These are phyloP conservation scores for Hymenoscyphus scutula DNA, from an alignment of 2,329 filamentous ascomycete genomes.

Conservation along the genomic window DNA sequence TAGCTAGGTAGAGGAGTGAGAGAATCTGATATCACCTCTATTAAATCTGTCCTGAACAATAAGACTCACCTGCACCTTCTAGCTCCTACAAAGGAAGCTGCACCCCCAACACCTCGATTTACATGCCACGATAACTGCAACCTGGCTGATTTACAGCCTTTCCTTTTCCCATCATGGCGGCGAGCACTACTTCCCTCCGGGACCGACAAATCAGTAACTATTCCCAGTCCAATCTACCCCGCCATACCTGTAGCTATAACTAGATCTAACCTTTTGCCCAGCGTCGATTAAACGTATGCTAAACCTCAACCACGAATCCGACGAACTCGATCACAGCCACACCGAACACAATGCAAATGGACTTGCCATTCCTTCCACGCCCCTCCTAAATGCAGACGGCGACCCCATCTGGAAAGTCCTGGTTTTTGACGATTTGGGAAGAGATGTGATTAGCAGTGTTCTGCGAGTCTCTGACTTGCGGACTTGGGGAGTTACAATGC, in stretches of 20 bases:
- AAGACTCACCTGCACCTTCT: conserved; percentile 1
- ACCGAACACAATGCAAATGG: conserved; percentile 63
- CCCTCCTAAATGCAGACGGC: conserved; percentile 80
- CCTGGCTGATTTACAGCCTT: conserved; percentile 37
- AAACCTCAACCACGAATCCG: conserved; percentile 79
- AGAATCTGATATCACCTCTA: conserved; percentile 7
- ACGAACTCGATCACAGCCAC: conserved; percentile 50
- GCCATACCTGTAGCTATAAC: conserved; percentile 17
- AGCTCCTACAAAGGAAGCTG: conserved; percentile 11
- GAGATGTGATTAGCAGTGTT: conserved; percentile 96
- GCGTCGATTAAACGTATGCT: conserved; percentile 93
- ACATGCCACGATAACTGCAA: conserved; percentile 28
- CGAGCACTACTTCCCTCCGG: conserved; percentile 57
- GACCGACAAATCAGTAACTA: conserved; percentile 69
- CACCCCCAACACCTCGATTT: conserved; percentile 13
- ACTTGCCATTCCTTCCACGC: conserved; percentile 65
- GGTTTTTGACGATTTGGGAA: conserved; percentile 86
- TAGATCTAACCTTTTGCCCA: conserved; percentile 39
- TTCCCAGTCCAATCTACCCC: conserved; percentile 21
- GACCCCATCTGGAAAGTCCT: conserved; percentile 97
- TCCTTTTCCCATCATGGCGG: conserved; percentile 47
- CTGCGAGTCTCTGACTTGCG: conserved; percentile 90
- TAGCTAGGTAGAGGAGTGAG: not conserved
- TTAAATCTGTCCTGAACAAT: conserved; percentile 20
- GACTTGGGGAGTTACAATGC: conserved; percentile 92